Evolutionary conservation across 164 flowering plant genomes (phyloP).

Genomic region (Stephania cephalantha): DNA sequence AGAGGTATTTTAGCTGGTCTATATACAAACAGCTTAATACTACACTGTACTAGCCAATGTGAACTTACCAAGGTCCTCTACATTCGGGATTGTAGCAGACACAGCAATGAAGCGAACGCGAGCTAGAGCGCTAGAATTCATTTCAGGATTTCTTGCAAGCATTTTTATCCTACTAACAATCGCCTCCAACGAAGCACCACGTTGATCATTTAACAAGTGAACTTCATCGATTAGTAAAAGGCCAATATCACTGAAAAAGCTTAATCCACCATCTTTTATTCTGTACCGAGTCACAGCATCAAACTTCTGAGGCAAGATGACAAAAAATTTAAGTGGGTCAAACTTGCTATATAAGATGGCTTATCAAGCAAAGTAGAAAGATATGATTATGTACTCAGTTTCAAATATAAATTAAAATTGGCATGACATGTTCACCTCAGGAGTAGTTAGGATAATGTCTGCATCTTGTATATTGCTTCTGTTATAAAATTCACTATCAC

Average conservation of each 20-base stretch:
- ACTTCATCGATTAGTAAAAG: constrained; percentile 99
- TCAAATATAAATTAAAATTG: constrained; percentile 5
- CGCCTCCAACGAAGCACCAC: constrained; percentile 96
- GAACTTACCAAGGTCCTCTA: constrained; percentile 78
- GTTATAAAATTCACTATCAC: constrained; percentile 75
- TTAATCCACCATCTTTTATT: constrained; percentile 84
- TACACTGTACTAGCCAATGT: neutral
- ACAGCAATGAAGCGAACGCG: constrained; percentile 75
- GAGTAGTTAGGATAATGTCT: constrained; percentile 84
- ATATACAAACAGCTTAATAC: neutral
- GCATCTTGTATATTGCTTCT: constrained; percentile 67
- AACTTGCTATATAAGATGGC: constrained; percentile 2
- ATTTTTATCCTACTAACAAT: constrained; percentile 90
- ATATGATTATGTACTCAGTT: neutral
- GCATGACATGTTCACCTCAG: constrained; percentile 58
- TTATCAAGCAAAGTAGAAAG: neutral
- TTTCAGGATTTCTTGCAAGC: constrained; percentile 60
- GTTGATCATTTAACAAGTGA: constrained; percentile 90
- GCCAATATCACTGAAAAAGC: constrained; percentile 91
- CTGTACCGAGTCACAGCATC: constrained; percentile 88
- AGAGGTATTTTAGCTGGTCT: constrained; percentile 4
- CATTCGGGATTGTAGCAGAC: constrained; percentile 96
- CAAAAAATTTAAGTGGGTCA: constrained; percentile 7
- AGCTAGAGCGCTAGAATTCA: constrained; percentile 67
- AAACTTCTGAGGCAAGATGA: constrained; percentile 58